Percentiles rank a stretch among this genome's conserved stretches.
Conservation (phyloP, 1,284 basidiomycete species). For the Cutaneotrichosporon dermatis region DNA sequence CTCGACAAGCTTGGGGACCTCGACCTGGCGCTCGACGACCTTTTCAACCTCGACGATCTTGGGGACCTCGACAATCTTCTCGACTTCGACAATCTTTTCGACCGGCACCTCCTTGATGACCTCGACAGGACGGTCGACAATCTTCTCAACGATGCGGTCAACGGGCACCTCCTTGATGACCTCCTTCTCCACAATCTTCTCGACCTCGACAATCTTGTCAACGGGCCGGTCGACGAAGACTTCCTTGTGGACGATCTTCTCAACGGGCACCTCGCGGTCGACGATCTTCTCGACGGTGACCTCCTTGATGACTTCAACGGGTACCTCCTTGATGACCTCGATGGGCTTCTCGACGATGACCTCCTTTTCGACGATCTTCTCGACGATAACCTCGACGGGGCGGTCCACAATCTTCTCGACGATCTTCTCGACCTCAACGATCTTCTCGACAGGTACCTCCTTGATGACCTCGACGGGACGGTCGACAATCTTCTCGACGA, state of each 20-base stretch:
- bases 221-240: constrained; percentile 45
- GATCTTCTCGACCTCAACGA: constrained; percentile 42
- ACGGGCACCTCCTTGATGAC: constrained; percentile 22
- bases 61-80: constrained; percentile 34
- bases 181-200: constrained; percentile 30
- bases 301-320: constrained; percentile 35
- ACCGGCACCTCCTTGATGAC: constrained; percentile 40
- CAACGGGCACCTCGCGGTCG: constrained; percentile 31
- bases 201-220: constrained; percentile 34
- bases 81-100: constrained; percentile 35
- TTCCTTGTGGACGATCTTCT: constrained; percentile 30
- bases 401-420: constrained; percentile 37
- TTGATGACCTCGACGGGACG: constrained; percentile 25
- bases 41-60: constrained; percentile 37
- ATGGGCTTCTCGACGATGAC: constrained; percentile 32
- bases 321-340: constrained; percentile 45
- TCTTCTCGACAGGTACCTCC: constrained; percentile 36
- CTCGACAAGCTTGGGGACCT: constrained; percentile 41
- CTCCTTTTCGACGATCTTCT: constrained; percentile 26
- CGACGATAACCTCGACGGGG: constrained; percentile 36
- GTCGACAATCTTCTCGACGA: constrained; percentile 24
- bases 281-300: constrained; percentile 33
- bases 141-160: constrained; percentile 38
- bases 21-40: constrained; percentile 42
- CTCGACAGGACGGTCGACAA: constrained; percentile 47